Evolutionary conservation across 2,329 filamentous ascomycete species (phyloP).

Genomic region (Paracorniculantispora psalliotae): DNA sequence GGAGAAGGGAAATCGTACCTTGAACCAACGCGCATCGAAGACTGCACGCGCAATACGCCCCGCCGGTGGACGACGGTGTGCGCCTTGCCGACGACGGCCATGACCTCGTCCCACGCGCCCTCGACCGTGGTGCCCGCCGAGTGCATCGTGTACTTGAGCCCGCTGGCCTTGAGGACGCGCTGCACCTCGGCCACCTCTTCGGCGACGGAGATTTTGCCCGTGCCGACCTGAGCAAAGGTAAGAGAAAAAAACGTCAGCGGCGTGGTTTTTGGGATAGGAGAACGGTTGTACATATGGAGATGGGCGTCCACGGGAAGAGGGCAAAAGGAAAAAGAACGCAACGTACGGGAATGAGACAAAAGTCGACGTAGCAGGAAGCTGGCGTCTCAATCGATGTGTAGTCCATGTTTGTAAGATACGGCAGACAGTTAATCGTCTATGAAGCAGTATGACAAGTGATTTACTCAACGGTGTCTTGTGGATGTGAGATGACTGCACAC

Average conservation of each 20-base stretch:
- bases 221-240: constrained; percentile 60
- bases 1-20: constrained; percentile 43
- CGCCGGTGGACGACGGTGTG: constrained; percentile 71
- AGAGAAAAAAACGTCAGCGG: neutral
- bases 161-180: constrained; percentile 73
- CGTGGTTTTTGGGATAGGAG: neutral
- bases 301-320: too few relatives aligned
- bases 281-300: too few relatives aligned
- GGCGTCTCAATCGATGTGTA: constrained; percentile 59
- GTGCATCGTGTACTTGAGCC: constrained; percentile 83
- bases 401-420: constrained; percentile 19
- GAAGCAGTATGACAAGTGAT: too few relatives aligned
- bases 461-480: too few relatives aligned
- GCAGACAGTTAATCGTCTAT: neutral
- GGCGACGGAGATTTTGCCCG: constrained; percentile 68
- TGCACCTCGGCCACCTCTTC: constrained; percentile 87
- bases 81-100: constrained; percentile 79
- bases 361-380: constrained; percentile 75
- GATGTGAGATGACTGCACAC: too few relatives aligned
- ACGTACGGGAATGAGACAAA: constrained; percentile 78
- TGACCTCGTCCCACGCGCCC: constrained; percentile 85
- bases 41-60: constrained; percentile 80
- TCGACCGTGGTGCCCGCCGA: constrained; percentile 91
- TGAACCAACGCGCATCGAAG: constrained; percentile 79
- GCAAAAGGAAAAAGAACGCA: neutral